A percentile compares a stretch with the other conserved stretches of the same genome.
Conservation (phyloP, 2,329 filamentous ascomycete species). For the Scedosporium minutisporum region DNA sequence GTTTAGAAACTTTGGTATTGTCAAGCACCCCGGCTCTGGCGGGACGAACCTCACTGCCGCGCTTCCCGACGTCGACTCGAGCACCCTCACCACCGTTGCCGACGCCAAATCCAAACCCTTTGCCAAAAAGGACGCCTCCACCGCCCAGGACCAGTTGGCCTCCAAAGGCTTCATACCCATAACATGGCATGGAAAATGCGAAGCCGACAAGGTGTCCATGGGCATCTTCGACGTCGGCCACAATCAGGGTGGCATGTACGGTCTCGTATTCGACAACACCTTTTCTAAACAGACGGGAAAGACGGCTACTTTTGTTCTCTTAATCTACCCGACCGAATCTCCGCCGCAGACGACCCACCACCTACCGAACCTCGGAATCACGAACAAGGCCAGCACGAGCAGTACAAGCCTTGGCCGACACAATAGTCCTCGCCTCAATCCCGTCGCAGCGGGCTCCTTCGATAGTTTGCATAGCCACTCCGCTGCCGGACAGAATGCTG, state of each 20-base stretch:
- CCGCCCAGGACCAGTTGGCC: constrained; percentile 53
- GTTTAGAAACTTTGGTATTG: constrained; percentile 81
- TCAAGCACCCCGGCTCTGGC: constrained; percentile 83
- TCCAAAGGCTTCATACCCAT: constrained; percentile 60
- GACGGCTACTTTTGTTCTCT: constrained; percentile 84
- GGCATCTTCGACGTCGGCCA: constrained; percentile 72
- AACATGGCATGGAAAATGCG: constrained; percentile 89
- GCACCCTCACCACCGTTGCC: constrained; percentile 33
- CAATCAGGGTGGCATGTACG: constrained; percentile 84
- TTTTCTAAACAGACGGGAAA: constrained; percentile 95
- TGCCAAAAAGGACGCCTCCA: constrained; percentile 46
- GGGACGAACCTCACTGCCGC: constrained; percentile 37
- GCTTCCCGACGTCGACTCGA: constrained; percentile 34
- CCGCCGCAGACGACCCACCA: constrained; percentile 67
- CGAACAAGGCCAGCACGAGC: constrained; percentile 26
- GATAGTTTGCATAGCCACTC: constrained; percentile 51
- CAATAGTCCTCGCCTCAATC: constrained; percentile 33
- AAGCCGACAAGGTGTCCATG: constrained; percentile 89
- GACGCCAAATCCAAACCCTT: constrained; percentile 39
- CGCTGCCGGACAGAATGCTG: constrained; percentile 27
- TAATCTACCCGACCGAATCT: constrained; percentile 81
- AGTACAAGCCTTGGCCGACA: constrained; percentile 42
- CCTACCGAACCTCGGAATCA: constrained; percentile 43
- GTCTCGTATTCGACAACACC: constrained; percentile 95
- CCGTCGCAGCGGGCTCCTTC: constrained; percentile 42